A percentile compares a stretch with the other conserved stretches of the same genome.
Conservation (phyloP, 371 early-diverging fungal genomes). For the Lichtheimia corymbifera region DNA sequence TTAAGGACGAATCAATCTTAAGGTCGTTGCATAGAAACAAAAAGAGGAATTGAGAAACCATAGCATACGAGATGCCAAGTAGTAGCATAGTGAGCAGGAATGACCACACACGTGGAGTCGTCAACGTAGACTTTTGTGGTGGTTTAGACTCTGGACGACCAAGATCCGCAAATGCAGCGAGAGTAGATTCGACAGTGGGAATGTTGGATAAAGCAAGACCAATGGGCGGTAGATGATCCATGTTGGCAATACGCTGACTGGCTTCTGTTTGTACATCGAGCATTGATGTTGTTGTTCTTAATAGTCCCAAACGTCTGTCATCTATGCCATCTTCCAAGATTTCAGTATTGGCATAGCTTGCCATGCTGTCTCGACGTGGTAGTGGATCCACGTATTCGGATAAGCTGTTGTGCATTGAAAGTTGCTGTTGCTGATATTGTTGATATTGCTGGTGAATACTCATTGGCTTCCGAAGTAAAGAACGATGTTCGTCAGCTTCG, state of each 20-base stretch:
- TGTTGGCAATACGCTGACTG: conserved; percentile 19
- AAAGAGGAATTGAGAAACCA: conserved; percentile 47
- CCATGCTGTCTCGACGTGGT: conserved; percentile 28
- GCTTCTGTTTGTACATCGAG: conserved; percentile 39
- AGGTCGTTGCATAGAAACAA: conserved; percentile 37
- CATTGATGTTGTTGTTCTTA: conserved; percentile 29
- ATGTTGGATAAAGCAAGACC: conserved; percentile 48
- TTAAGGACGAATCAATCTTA: conserved; percentile 26
- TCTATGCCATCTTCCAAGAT: conserved; percentile 20
- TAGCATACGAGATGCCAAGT: conserved; percentile 43
- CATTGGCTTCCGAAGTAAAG: conserved; percentile 10
- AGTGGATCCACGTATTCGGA: conserved; percentile 12
- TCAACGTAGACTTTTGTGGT: conserved; percentile 20
- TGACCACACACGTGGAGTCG: conserved; percentile 27
- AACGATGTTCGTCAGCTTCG: not conserved
- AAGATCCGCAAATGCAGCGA: conserved; percentile 35
- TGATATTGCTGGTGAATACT: conserved; percentile 3
- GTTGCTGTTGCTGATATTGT: conserved; percentile 6
- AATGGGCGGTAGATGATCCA: conserved; percentile 37
- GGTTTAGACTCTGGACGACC: conserved; percentile 24
- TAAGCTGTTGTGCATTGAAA: conserved; percentile 9
- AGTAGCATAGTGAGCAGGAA: conserved; percentile 35
- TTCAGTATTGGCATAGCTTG: conserved; percentile 42
- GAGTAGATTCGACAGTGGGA: conserved; percentile 43
- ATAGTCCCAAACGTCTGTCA: conserved; percentile 3